Percentiles rank a stretch among this genome's conserved stretches.
These are phyloP conservation scores for Calonectria pseudoturangicola DNA, from an alignment of 2,329 filamentous ascomycete genomes.

Conservation along the genomic window DNA sequence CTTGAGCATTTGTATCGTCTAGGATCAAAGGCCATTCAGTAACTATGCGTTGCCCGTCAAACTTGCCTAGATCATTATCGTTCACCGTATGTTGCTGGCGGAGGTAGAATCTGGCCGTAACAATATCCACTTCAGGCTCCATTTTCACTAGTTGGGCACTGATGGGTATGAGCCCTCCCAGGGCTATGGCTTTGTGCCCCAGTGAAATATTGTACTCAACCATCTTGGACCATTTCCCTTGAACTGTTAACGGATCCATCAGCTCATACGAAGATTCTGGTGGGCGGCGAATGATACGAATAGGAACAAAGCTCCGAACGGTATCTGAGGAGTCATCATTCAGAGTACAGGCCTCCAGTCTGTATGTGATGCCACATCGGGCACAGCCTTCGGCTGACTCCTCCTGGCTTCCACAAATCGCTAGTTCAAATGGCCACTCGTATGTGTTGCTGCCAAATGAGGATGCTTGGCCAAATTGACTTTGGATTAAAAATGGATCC, in stretches of 20 bases:
- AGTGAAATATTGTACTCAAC: slow-evolving; percentile 14
- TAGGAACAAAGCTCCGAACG: slow-evolving; percentile 2
- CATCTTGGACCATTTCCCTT: slow-evolving; percentile 17
- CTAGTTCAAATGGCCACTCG: slow-evolving; percentile 32
- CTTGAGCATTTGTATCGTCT: not conserved
- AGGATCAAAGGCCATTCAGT: slow-evolving; percentile 24
- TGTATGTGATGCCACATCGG: slow-evolving; percentile 22
- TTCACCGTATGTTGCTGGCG: slow-evolving; percentile 18
- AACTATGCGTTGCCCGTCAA: slow-evolving; percentile 21
- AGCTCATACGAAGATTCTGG: slow-evolving; percentile 29
- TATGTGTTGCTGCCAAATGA: not conserved
- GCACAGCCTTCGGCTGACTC: slow-evolving; percentile 30
- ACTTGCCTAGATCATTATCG: not conserved
- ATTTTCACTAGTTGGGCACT: slow-evolving; percentile 10
- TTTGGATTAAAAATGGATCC: slow-evolving; percentile 14
- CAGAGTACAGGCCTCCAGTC: slow-evolving; percentile 12
- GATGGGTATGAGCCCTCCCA: slow-evolving; percentile 20
- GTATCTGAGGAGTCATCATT: not conserved
- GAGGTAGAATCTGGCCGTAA: slow-evolving; percentile 12
- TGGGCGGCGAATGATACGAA: slow-evolving; percentile 19
- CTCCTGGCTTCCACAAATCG: slow-evolving; percentile 26
- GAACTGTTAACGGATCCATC: slow-evolving; percentile 19
- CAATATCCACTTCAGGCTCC: not conserved
- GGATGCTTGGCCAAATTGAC: not conserved
- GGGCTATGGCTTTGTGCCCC: slow-evolving; percentile 24